Evolutionary conservation across 768 basidiomycete species (phyloP), one percentile per base, ranked within the genome.

Genomic region (Podaxis sp.): DNA sequence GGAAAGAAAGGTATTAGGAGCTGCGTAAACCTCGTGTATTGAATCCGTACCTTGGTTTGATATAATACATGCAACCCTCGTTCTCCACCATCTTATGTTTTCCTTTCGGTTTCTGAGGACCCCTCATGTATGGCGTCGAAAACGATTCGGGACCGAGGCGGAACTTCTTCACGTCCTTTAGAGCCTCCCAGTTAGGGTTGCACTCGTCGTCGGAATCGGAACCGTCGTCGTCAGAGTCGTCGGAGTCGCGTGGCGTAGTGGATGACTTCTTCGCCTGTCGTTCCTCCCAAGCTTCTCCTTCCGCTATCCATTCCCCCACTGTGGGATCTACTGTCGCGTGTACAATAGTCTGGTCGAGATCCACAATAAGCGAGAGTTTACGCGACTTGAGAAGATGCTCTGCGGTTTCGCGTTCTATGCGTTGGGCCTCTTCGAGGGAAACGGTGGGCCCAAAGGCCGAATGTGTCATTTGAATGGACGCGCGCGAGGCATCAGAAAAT

Each of bases 301-400:
- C 93, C 2, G 83, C 73, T 69, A 97, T 92, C 97, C 97, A 99
- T 73, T 98, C 96, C 36, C 95, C 96, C 1, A 99, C 94, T 0
- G 97, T 99, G 4, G 97, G 96, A 75, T 99, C 97, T 26, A 98
- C 96, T 0, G 96, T 98, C 7, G 97, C 96, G 71, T 99, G 97
- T 3, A 99, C 93, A 72, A 99, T 95, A 12, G 97, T 99, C 74
- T 99, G 97, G 77, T 99, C 97, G 38, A 99, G 85, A 79, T 99
- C 97, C 68, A 99, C 96, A 67, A 99, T 98, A 55, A 99, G 87
- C 38, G 93, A 94, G 36, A 99, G 87, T 73, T 88, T 94, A 59
- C 87, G 84, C 4, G 84, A 79, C 61, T 83, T 81, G 69, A 93
- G 82, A 39, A 99, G 85, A 67, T 88, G 88, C 1, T 88, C 79